These are phyloP conservation scores for Flaveria ramosissima DNA, from an alignment of 129 eudicot genomes.

Conservation along the genomic window DNA sequence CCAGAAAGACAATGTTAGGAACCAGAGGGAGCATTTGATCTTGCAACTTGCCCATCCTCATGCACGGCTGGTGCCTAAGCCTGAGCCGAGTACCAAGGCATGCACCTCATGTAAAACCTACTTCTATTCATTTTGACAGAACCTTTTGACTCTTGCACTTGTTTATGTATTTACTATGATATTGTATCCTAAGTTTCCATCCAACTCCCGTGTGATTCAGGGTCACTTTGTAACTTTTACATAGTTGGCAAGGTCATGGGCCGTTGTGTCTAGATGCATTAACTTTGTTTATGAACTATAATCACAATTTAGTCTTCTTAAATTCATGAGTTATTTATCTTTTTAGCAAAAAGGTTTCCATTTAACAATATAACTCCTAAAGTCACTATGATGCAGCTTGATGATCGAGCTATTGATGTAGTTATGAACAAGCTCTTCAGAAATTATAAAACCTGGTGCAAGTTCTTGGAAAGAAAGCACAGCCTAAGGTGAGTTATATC, in stretches of 20 bases:
- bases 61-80: conserved; percentile 79
- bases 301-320: not conserved
- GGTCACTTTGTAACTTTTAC: conserved; percentile 23
- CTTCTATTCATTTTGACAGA: conserved; percentile 31
- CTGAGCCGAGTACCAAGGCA: conserved; percentile 86
- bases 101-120: conserved; percentile 43
- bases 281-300: conserved; percentile 15
- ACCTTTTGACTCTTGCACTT: conserved; percentile 32
- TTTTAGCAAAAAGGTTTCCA: conserved; percentile 6
- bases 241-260: conserved; percentile 10
- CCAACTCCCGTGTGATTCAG: conserved; percentile 12
- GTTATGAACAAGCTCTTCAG: conserved; percentile 88
- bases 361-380: conserved; percentile 25
- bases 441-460: conserved; percentile 97
- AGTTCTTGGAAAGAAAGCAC: conserved; percentile 90
- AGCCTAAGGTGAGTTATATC: conserved; percentile 67
- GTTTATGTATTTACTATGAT: conserved; percentile 21
- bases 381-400: conserved; percentile 64
- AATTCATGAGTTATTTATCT: conserved; percentile 10
- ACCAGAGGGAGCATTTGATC: conserved; percentile 89
- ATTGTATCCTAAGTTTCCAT: conserved; percentile 14
- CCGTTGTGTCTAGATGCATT: conserved; percentile 26
- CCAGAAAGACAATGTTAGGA: conserved; percentile 94
- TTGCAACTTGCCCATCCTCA: conserved; percentile 88
- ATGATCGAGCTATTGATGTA: conserved; percentile 86